phyloP scores from a whole-genome alignment of 2,329 filamentous ascomycete genomes.

The Aspergillus ochraceoroseus region DNA sequence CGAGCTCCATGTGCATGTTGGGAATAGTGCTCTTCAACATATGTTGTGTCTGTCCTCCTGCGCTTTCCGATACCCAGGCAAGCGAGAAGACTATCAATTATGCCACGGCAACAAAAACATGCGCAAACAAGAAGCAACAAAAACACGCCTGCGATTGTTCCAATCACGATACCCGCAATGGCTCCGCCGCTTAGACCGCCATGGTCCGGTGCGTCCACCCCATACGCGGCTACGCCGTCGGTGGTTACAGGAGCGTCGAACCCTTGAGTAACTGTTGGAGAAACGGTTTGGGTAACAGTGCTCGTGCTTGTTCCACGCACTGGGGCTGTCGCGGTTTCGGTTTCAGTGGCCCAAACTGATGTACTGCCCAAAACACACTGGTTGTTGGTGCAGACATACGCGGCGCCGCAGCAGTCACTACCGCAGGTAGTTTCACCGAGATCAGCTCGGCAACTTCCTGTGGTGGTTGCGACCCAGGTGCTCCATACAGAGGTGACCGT shows the following conservation, averaged over 20 bases:
- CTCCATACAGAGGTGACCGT: slow-evolving; percentile 55
- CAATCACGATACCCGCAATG: slow-evolving; percentile 51
- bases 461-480: slow-evolving; percentile 30
- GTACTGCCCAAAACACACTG: slow-evolving; percentile 42
- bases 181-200: slow-evolving; percentile 47
- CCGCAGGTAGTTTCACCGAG: slow-evolving; percentile 45
- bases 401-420: slow-evolving; percentile 43
- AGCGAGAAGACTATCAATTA: slow-evolving; percentile 39
- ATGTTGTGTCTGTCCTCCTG: slow-evolving; percentile 37
- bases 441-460: slow-evolving; percentile 45
- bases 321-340: slow-evolving; percentile 38
- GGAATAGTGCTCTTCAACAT: slow-evolving; percentile 39
- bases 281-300: slow-evolving; percentile 44
- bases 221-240: slow-evolving; percentile 37
- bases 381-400: slow-evolving; percentile 42
- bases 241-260: slow-evolving; percentile 46
- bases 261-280: slow-evolving; percentile 42
- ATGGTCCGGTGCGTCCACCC: slow-evolving; percentile 27
- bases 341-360: slow-evolving; percentile 36
- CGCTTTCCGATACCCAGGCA: slow-evolving; percentile 39
- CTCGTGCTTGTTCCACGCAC: slow-evolving; percentile 45
- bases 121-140: slow-evolving; percentile 44
- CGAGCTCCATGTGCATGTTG: slow-evolving; percentile 34
- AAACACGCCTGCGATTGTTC: slow-evolving; percentile 44
- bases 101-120: slow-evolving; percentile 43